phyloP scores from a whole-genome alignment of 2,329 filamentous ascomycete genomes.

The Microcera coccophila region DNA sequence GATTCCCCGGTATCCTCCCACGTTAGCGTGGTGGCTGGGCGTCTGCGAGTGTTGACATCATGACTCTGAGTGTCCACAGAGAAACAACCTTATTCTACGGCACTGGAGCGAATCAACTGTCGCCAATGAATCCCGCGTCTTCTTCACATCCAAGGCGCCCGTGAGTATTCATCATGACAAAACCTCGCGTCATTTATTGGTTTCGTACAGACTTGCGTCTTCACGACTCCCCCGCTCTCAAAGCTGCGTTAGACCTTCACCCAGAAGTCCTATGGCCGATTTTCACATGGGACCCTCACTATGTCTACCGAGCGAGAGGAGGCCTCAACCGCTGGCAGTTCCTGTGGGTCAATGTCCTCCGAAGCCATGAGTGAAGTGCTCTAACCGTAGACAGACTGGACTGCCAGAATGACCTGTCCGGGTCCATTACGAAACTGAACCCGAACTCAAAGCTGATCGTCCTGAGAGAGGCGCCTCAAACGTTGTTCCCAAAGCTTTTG shows the following conservation, averaged over 20 bases:
- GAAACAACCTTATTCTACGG: neutral
- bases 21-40: conserved; percentile 16
- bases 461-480: conserved; percentile 68
- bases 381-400: conserved; percentile 52
- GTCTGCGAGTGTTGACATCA: conserved; percentile 23
- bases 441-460: conserved; percentile 67
- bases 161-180: conserved; percentile 23
- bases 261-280: conserved; percentile 68
- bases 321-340: conserved; percentile 74
- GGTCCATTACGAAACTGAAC: conserved; percentile 65
- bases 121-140: neutral
- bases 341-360: conserved; percentile 40
- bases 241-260: conserved; percentile 66
- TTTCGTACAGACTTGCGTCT: conserved; percentile 74
- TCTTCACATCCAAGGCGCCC: neutral
- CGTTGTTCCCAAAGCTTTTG: conserved; percentile 68
- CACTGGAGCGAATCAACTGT: neutral
- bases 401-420: conserved; percentile 67
- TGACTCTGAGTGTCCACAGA: conserved; percentile 14
- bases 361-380: neutral
- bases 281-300: conserved; percentile 79
- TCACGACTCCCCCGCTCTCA: conserved; percentile 71
- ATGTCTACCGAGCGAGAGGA: conserved; percentile 68
- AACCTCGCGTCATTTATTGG: conserved; percentile 64
- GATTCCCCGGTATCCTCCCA: no score